These are phyloP conservation scores for Euphorbia pulcherrima DNA, from an alignment of 345 rosid genomes.

Conservation along the genomic window DNA sequence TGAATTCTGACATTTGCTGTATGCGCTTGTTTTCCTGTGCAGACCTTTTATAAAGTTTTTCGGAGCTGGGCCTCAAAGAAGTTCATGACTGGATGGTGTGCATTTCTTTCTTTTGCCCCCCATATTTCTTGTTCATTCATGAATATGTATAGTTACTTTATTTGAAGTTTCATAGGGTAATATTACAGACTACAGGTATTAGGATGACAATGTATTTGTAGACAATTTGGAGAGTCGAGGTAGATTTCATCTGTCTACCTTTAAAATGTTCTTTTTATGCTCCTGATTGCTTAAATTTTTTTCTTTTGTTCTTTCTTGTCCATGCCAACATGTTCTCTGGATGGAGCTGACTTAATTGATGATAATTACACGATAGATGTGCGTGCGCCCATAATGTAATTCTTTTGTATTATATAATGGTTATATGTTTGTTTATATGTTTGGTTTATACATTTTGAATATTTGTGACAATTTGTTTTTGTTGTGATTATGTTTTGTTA, in stretches of 20 bases:
- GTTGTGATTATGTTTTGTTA: neutral
- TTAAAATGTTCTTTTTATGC: neutral
- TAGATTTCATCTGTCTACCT: neutral
- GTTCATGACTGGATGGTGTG: conserved; percentile 98
- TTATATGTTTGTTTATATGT: neutral
- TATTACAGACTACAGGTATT: neutral
- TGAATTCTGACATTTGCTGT: conserved; percentile 17
- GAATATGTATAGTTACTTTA: neutral
- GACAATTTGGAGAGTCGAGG: neutral
- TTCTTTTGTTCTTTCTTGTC: neutral
- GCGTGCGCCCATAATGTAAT: neutral
- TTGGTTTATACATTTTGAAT: neutral
- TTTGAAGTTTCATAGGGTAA: neutral
- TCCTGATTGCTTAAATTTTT: neutral
- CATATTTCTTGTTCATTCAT: conserved; percentile 4
- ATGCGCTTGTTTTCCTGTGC: conserved; percentile 22
- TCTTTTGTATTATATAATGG: neutral
- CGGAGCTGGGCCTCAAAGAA: conserved; percentile 99
- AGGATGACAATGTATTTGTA: neutral
- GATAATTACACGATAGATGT: neutral
- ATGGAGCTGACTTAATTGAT: conserved; percentile 4
- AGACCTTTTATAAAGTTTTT: conserved; percentile 84
- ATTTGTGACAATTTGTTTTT: neutral
- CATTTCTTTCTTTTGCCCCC: conserved; percentile 15
- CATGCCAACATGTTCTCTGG: neutral